Evolutionary conservation across 768 basidiomycete genomes (phyloP), one percentile per base, ranked within the genome.

Genomic region (Rhizopogon salebrosus): DNA sequence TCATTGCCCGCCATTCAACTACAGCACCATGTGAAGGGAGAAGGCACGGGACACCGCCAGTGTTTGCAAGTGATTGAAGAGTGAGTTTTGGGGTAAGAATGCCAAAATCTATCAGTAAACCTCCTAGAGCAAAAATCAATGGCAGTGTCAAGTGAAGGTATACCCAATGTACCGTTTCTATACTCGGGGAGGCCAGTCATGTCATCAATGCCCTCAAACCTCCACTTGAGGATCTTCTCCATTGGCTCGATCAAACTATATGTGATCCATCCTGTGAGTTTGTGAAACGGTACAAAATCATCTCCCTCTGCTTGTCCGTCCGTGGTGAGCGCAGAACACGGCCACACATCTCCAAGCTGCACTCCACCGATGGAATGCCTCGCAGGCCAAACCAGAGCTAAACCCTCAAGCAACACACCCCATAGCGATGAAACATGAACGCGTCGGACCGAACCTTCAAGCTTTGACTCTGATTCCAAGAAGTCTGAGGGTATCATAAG

Each of bases 181-280:
- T 98, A 98, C 70, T 98, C 95, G 0, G 95, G 94, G 29, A 98
- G 70, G 2, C 95, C 95, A 0, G 94, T 97, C 80, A 94, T 81
- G 60, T 89, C 84, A 60, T 90, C 87, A 18, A 84, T 65, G 0
- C 90, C 91, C 0, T 87, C 82, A n/a, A 98, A 78, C 53, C 76
- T 72, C 93, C 95, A 98, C 0, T 79, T 76, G 6, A 94, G 75
- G 2, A 85, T 71, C 57, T 78, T 82, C 67, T 94, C 80, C 39
- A 98, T 79, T 1, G 89, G 85, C 65, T 94, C 88, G 31, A 97
- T 75, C 18, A 99, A 75, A 59, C 86, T 89, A 67, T 97, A 95
- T 7, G 93, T 87, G 52, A 92, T 77, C 95, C 95, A 99, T 55
- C 89, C 87, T 0, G 91, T 92, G 43, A 99, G 77, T 67, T 99